A percentile compares a stretch with the other conserved stretches of the same genome.
phyloP scores from a whole-genome alignment of 2,329 filamentous ascomycete species.

The Venturia asperata region DNA sequence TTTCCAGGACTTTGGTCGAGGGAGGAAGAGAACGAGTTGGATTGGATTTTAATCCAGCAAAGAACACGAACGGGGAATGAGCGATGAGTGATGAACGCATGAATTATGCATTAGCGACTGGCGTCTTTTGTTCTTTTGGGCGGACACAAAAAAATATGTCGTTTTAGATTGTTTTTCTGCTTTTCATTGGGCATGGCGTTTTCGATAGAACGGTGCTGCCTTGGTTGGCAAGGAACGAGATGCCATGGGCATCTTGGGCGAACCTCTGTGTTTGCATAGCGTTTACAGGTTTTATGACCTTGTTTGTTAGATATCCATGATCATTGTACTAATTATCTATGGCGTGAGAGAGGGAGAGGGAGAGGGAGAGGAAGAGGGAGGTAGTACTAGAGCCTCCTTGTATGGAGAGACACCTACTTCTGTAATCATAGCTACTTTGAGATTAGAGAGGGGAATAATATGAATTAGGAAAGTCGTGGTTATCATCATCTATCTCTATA shows the following conservation, averaged over 20 bases:
- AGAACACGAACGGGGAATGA: not conserved
- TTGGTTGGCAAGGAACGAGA: too few species aligned
- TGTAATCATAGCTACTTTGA: too few species aligned
- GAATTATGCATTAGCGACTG: constrained; percentile 6
- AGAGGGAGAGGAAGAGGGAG: too few species aligned
- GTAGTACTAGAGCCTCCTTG: not conserved
- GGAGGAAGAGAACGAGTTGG: constrained; percentile 16
- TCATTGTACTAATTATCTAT: too few species aligned
- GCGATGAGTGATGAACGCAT: not conserved
- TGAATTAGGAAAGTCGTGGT: too few species aligned
- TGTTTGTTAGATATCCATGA: constrained; percentile 1
- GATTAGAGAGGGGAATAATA: too few species aligned
- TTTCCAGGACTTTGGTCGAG: constrained; percentile 4
- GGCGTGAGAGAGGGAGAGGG: not conserved
- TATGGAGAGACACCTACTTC: constrained; percentile 1
- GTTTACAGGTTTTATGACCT: too few species aligned
- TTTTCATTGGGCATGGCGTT: constrained; percentile 10
- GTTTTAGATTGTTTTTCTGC: not conserved
- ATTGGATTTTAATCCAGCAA: constrained; percentile 2
- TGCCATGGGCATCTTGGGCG: too few species aligned
- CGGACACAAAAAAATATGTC: not conserved
- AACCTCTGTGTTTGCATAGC: too few species aligned
- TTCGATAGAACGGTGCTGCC: not conserved
- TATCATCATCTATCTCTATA: too few species aligned
- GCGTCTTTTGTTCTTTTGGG: not conserved